Base-by-base conservation (phyloP, 2,329 filamentous ascomycete genomes). In the Diaporthe citri region DNA sequence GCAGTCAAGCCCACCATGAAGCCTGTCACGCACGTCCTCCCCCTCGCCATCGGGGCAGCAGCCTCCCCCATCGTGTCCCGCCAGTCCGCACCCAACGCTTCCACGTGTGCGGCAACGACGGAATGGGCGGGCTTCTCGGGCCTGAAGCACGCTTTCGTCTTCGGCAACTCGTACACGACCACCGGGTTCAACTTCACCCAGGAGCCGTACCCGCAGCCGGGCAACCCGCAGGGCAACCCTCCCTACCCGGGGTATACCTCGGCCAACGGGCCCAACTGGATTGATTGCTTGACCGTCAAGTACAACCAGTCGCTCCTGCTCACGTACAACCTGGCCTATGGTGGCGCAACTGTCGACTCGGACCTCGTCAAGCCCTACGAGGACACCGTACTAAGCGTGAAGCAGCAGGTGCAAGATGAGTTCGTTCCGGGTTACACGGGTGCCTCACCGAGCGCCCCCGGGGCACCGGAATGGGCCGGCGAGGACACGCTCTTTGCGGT, bases 151-250 rank as follows among this genome's bases (percentile, higher is more conserved):
- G 81, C 84, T 3, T 87, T 86, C 74, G 80, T 84, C 60, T 86
- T 86, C 28, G 74, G 74, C 39, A 36, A 76, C 59, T 74, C 71
- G 28, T 76, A 76, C 71, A 76, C 74, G 1, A 36, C 48, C 36
- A 76, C 74, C 48, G 88, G 88, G 12, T 93, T 93, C 82, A 83
- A 91, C 75, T 83, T 87, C 56, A 86, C 82, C 15, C 84, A 85
- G 31, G 81, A 85, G 0, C 86, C 90, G 4, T 66, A 64, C 51
- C 90, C 92, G 1, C 88, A 85, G 10, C 77, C 84, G 2, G 80
- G 84, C 0, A 91, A 92, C 77, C 90, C 91, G 0, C 84, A 93
- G 59, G 92, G 92, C 0, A 93, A 93, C 78, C 91, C 91, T 0
- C 76, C 84, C 0, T 90, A 89, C 76, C 88, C 87, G 0, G 86